These are phyloP conservation scores for Scenedesmus sp. DNA, from an alignment of 163 green algal species.

Conservation along the genomic window DNA sequence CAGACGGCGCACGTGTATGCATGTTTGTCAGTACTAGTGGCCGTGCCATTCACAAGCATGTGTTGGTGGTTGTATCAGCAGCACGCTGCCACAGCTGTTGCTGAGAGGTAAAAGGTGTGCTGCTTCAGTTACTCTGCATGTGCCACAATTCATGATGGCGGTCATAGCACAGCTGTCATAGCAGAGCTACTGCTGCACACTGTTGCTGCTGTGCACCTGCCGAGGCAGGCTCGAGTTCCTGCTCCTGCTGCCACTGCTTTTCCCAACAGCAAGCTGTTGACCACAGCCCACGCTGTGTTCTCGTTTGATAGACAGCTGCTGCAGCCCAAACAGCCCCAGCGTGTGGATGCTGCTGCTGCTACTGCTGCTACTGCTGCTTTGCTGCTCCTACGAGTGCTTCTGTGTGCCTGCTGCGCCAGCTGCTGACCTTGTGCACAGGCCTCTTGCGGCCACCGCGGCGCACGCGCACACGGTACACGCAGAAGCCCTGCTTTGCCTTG, in stretches of 20 bases:
- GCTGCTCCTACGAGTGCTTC: not conserved
- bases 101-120: too few relatives aligned
- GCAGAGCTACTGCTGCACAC: not conserved
- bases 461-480: constrained; percentile 98
- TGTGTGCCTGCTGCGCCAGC: not conserved
- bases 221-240: not conserved
- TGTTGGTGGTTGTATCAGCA: too few relatives aligned
- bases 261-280: not conserved
- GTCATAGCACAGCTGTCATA: not conserved
- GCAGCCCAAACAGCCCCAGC: not conserved
- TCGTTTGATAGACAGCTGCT: not conserved
- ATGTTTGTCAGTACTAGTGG: too few relatives aligned
- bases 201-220: not conserved
- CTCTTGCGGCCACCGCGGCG: constrained; percentile 98
- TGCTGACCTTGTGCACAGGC: constrained; percentile 92
- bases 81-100: too few relatives aligned
- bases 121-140: too few relatives aligned
- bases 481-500: constrained; percentile 98
- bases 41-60: too few relatives aligned
- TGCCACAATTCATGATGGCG: too few relatives aligned
- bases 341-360: not conserved
- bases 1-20: not conserved
- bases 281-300: not conserved
- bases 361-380: not conserved
- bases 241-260: not conserved